phyloP scores from a whole-genome alignment of 2,329 filamentous ascomycete genomes.

The Ophiosphaerella narmari region DNA sequence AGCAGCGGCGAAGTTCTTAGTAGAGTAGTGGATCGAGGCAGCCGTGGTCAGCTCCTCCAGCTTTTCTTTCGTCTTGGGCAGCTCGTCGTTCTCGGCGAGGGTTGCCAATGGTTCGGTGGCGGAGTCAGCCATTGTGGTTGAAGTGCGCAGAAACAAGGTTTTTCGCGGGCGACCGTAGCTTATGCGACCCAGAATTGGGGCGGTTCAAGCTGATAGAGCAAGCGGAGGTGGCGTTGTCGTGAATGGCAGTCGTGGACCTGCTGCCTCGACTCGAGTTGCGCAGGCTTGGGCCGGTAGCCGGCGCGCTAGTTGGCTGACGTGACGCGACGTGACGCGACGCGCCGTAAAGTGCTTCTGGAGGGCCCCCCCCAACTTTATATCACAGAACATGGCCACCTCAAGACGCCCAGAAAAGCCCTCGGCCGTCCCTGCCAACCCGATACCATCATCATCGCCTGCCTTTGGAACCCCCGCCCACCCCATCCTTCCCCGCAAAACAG shows the following conservation, averaged over 20 bases:
- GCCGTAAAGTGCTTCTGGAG: conserved; percentile 20
- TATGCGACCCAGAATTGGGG: conserved; percentile 11
- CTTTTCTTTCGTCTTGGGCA: conserved; percentile 60
- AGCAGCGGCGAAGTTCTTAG: conserved; percentile 85
- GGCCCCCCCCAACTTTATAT: conserved; percentile 7
- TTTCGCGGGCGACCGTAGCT: background rate
- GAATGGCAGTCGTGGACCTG: background rate
- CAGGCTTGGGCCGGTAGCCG: conserved; percentile 9
- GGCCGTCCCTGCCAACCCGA: conserved; percentile 56
- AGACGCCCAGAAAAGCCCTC: conserved; percentile 39
- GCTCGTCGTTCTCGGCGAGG: conserved; percentile 26
- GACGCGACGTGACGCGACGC: conserved; percentile 23
- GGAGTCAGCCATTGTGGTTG: conserved; percentile 31
- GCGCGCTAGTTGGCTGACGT: background rate
- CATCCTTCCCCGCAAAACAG: conserved; percentile 60
- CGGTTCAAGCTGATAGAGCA: background rate
- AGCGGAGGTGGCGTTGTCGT: conserved; percentile 1
- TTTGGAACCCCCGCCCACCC: conserved; percentile 88
- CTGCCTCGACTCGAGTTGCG: background rate
- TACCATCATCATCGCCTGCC: conserved; percentile 87
- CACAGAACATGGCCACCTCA: conserved; percentile 31
- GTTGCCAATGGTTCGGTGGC: conserved; percentile 22
- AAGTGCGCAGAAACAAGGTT: background rate
- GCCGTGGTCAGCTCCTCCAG: conserved; percentile 79
- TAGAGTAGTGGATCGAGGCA: conserved; percentile 82